These are phyloP conservation scores for Purshia tridentata DNA, from an alignment of 306 rosid genomes.

Conservation along the genomic window DNA sequence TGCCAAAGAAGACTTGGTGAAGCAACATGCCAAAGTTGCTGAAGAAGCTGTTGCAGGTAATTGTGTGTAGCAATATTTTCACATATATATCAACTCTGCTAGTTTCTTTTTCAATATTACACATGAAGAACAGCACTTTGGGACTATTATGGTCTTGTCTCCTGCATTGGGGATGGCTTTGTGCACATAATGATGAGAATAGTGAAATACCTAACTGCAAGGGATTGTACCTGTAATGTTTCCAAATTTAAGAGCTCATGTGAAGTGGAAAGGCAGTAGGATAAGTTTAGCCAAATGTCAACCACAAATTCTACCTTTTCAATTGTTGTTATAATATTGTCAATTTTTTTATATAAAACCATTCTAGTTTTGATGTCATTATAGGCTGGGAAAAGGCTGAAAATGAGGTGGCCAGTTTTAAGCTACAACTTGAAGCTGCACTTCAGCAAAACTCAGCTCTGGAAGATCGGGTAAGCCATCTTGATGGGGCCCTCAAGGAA, in stretches of 20 bases:
- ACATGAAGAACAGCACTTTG: background rate
- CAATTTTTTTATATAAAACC: background rate
- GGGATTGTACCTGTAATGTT: background rate
- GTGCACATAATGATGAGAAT: background rate
- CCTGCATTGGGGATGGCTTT: background rate
- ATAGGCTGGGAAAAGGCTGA: slow-evolving; percentile 98
- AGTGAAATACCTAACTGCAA: background rate
- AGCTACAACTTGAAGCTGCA: slow-evolving; percentile 67
- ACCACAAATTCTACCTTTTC: background rate
- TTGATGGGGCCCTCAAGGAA: slow-evolving; percentile 95
- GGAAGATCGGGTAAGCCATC: slow-evolving; percentile 77
- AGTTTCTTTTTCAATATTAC: background rate
- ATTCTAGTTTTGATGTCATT: background rate
- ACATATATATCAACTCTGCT: background rate
- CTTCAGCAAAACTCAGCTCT: slow-evolving; percentile 55
- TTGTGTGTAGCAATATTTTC: background rate
- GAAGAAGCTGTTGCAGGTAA: slow-evolving; percentile 99
- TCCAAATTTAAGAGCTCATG: background rate
- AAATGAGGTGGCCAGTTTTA: slow-evolving; percentile 68
- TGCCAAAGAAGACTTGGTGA: slow-evolving; percentile 91
- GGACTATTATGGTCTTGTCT: background rate
- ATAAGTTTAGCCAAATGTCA: background rate
- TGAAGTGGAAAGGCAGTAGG: background rate
- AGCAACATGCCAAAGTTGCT: slow-evolving; percentile 95
- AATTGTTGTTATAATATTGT: background rate